Base-by-base conservation (phyloP, 495 filamentous ascomycete genomes). In the Podospora tetraspora region DNA sequence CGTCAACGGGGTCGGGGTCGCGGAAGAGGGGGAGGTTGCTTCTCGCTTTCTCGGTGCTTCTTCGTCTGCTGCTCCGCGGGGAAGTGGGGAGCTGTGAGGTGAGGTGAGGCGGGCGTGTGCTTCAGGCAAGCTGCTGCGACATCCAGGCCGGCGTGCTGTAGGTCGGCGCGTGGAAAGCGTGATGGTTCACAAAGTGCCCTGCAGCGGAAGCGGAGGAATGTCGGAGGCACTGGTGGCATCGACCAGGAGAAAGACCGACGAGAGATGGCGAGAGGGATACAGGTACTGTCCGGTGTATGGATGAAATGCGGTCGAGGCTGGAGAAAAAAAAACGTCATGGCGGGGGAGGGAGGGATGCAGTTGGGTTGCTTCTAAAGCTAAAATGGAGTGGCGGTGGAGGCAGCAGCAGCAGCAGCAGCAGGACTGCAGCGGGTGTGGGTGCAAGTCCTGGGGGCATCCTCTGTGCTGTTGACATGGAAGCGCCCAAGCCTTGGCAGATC, bases 311-410 rank as follows among this genome's bases (percentile, higher is more conserved):
- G 62, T 64, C 69, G 56, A 69, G 60, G 67, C 68, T 71, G 69
- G 43, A 52, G 43, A n/a, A 52, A 52, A 68, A 68, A 70, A 67
- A 72, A 74, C 70, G 70, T 70, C 72, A 75, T 68, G 60, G 70
- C 64, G 60, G 23, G 23, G 57, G n/a, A 56, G 19, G 52, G 63
- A 32, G 19, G 25, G 63, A 23, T 43, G 12, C 67, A 59, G 63
- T 52, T 52, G 43, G 43, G 43, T 52, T 52, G 43, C 66, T 71
- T 57, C 59, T 32, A 61, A 19, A 69, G 19, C 43, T 8, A 67
- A 67, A 59, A 30, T 6, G 27, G 27, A 27, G 59, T 64, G 64
- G 65, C 58, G 65, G 65, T 62, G 68, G 68, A 57, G 65, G 61
- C 62, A 65, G 66, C 34, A 27, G 23, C 59, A 60, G 59, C 25